phyloP scores from a whole-genome alignment of 306 rosid genomes.

The Prunus armeniaca region DNA sequence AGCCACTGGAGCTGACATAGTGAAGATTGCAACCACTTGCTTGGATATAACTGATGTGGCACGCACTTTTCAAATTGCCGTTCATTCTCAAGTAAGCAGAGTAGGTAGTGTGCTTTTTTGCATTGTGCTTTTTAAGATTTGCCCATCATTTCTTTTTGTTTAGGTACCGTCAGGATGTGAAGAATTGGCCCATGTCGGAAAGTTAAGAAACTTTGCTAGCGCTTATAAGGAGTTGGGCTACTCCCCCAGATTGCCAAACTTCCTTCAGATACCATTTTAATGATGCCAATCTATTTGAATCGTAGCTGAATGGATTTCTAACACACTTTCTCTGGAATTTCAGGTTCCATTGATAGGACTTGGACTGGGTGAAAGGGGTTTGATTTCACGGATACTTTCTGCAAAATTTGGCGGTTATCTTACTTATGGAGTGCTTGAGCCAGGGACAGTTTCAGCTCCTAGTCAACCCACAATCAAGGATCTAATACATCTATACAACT shows the following conservation, averaged over 20 bases:
- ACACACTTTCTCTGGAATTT: constrained; percentile 16
- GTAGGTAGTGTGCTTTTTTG: constrained; percentile 17
- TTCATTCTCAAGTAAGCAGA: constrained; percentile 83
- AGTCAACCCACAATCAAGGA: constrained; percentile 87
- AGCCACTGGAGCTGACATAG: constrained; percentile 89
- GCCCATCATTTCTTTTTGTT: too few relatives aligned
- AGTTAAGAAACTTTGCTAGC: too few relatives aligned
- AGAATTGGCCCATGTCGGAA: too few relatives aligned
- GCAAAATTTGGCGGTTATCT: constrained; percentile 92
- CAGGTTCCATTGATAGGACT: constrained; percentile 92
- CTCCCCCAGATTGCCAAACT: too few relatives aligned
- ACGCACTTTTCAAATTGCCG: constrained; percentile 69
- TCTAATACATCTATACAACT: constrained; percentile 67
- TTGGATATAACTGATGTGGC: constrained; percentile 82
- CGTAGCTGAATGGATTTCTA: too few relatives aligned
- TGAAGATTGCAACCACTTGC: constrained; percentile 88
- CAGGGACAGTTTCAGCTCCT: constrained; percentile 86
- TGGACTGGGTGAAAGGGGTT: constrained; percentile 92
- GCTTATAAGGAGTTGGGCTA: too few relatives aligned
- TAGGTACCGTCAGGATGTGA: too few relatives aligned
- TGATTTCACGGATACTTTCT: constrained; percentile 74
- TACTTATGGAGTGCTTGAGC: constrained; percentile 77
- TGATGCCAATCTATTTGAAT: too few relatives aligned
- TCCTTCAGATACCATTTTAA: too few relatives aligned
- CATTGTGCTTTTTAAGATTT: neutral